A percentile compares a stretch with the other conserved stretches of the same genome.
Conservation (phyloP, 768 basidiomycete genomes). For the Rhodotorula babjevae region DNA sequence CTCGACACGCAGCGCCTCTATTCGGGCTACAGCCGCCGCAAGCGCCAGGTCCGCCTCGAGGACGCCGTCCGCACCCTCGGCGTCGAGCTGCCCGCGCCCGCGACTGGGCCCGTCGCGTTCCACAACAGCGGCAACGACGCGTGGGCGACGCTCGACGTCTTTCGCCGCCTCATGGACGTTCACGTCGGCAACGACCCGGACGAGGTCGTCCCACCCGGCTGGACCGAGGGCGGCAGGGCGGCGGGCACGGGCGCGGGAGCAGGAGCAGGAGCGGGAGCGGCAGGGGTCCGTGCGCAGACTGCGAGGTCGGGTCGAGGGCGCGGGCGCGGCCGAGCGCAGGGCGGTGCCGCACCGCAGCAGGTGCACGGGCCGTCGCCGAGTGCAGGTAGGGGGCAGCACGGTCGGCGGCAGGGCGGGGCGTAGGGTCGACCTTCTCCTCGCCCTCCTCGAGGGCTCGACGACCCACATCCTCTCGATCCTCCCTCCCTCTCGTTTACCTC, state of each 20-base stretch:
- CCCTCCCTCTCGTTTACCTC: no score
- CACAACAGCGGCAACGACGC: constrained; percentile 74
- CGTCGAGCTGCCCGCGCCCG: constrained; percentile 48
- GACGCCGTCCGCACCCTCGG: constrained; percentile 63
- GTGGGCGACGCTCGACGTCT: constrained; percentile 8
- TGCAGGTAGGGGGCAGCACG: no score
- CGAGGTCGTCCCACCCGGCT: neutral
- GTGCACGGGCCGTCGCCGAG: no score
- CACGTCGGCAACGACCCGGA: neutral
- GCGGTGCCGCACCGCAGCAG: no score
- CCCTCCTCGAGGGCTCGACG: no score
- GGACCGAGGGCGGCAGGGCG: neutral
- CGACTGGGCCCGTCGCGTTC: constrained; percentile 11
- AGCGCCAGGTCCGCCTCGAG: constrained; percentile 56
- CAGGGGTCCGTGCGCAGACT: no score
- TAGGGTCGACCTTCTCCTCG: no score
- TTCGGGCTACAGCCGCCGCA: constrained; percentile 13
- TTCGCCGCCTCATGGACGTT: neutral
- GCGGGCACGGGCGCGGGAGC: neutral
- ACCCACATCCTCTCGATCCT: no score
- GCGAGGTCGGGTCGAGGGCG: no score
- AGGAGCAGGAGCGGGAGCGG: no score
- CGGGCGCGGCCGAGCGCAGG: no score
- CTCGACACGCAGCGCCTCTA: constrained; percentile 30
- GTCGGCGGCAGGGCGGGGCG: no score